These are phyloP conservation scores for Aspergillus luchuensis DNA, from an alignment of 2,329 filamentous ascomycete species.

Conservation along the genomic window DNA sequence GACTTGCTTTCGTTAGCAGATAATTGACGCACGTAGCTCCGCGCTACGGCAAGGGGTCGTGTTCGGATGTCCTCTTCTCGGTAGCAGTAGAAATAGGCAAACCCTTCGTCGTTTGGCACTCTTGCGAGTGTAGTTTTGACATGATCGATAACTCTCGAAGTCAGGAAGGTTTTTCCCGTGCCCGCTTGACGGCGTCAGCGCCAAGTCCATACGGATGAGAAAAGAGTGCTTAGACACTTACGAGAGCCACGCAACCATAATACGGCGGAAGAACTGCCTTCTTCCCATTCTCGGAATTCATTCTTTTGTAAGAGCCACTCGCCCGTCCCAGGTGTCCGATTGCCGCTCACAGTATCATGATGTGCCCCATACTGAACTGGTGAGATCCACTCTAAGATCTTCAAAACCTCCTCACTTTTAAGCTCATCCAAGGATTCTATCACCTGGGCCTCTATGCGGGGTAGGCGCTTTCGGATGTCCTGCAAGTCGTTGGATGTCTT, in stretches of 20 bases:
- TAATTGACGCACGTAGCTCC: conserved; percentile 34
- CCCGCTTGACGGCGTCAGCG: conserved; percentile 15
- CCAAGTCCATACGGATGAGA: background rate
- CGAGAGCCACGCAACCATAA: conserved; percentile 24
- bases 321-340: conserved; percentile 18
- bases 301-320: conserved; percentile 21
- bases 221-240: background rate
- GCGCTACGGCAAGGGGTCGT: conserved; percentile 34
- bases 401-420: background rate
- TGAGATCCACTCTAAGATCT: conserved; percentile 25
- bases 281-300: conserved; percentile 20
- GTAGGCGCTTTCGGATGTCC: background rate
- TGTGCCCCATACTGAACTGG: conserved; percentile 19
- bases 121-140: conserved; percentile 4
- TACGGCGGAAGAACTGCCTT: conserved; percentile 16
- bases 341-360: conserved; percentile 14
- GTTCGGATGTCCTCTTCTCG: conserved; percentile 15
- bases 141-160: conserved; percentile 30
- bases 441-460: background rate
- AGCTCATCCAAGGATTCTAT: background rate
- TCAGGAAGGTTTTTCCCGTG: conserved; percentile 32
- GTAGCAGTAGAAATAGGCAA: conserved; percentile 8
- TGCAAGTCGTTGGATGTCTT: background rate
- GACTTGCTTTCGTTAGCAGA: conserved; percentile 21
- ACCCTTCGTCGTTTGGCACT: background rate